Evolutionary conservation across 768 basidiomycete species (phyloP), one percentile per base, ranked within the genome.

Genomic region (Termitomyces sp.): DNA sequence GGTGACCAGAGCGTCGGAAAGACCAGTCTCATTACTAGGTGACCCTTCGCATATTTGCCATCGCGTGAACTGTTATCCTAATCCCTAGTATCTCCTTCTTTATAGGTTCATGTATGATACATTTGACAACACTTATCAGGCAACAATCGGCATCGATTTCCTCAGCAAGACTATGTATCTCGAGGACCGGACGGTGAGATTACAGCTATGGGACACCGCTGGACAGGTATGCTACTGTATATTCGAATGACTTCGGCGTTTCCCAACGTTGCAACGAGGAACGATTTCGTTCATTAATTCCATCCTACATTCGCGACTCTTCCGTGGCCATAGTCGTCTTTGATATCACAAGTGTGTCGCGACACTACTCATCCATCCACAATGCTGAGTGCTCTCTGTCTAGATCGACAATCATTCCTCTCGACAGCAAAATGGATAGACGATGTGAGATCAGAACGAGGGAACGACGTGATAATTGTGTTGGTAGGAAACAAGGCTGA

Each of bases 351-450:
- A 98, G 97, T 94, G 66, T 68, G 91, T 81, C 20, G 24, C 44
- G 39, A 39, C 57, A 36, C 36, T 36, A 15, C 45, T 45, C 22
- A 52, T 61, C 33, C 47, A 31, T 31, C 31, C 46, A 57, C 36
- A 27, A 61, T n/a, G 41, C 30, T 39, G 59, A 44, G 51, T 51
- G 50, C 53, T 49, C 55, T 46, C 33, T 18, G 47, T 61, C 47
- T 61, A 98, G 96, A 94, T 75, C 91, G 96, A 48, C 89, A 91
- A 66, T 98, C 96, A n/a, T 99, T 98, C 83, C 74, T 96, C 62
- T 98, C 97, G 57, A 99, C 97, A 18, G 84, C 92, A 20, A 99
- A 98, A 75, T 99, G 97, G 97, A 95, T 99, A 77, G 97, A 99
- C 72, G 97, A 99, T 66, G 97, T 99, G 31, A 85, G 95, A 58